Evolutionary conservation across 2,329 filamentous ascomycete genomes (phyloP).

Genomic region (Helotiales sp.): DNA sequence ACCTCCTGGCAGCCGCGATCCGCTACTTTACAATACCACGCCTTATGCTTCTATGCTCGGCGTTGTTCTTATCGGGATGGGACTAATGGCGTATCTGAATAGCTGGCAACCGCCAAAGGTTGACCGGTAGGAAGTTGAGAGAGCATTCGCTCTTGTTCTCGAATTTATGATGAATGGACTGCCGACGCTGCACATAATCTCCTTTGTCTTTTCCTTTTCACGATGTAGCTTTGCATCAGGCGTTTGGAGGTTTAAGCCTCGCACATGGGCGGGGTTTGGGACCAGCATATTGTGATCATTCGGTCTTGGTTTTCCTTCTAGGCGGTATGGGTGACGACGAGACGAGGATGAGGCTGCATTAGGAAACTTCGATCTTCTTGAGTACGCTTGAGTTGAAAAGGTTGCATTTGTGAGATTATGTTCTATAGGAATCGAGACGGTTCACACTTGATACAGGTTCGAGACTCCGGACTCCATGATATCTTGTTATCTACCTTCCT

Average conservation of each 20-base stretch:
- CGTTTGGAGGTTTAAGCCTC: conserved; percentile 15
- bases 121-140: conserved; percentile 28
- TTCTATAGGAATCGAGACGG: conserved; percentile 23
- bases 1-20: conserved; percentile 45
- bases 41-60: conserved; percentile 82
- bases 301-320: conserved; percentile 11
- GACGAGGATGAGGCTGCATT: conserved; percentile 18
- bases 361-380: conserved; percentile 18
- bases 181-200: conserved; percentile 19
- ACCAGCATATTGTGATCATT: conserved; percentile 17
- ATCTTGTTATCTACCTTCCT: background rate
- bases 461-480: background rate
- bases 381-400: conserved; percentile 23
- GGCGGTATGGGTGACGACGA: conserved; percentile 15
- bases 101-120: conserved; percentile 62
- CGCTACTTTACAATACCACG: conserved; percentile 54
- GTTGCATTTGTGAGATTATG: conserved; percentile 24
- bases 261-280: conserved; percentile 23
- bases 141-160: conserved; percentile 5
- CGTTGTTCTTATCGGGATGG: conserved; percentile 78
- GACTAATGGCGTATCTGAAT: conserved; percentile 84
- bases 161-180: background rate
- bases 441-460: background rate
- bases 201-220: conserved; percentile 26
- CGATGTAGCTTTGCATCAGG: conserved; percentile 25